Evolutionary conservation across 2,329 filamentous ascomycete species (phyloP).

Genomic region (Ophiocordyceps sinensis): DNA sequence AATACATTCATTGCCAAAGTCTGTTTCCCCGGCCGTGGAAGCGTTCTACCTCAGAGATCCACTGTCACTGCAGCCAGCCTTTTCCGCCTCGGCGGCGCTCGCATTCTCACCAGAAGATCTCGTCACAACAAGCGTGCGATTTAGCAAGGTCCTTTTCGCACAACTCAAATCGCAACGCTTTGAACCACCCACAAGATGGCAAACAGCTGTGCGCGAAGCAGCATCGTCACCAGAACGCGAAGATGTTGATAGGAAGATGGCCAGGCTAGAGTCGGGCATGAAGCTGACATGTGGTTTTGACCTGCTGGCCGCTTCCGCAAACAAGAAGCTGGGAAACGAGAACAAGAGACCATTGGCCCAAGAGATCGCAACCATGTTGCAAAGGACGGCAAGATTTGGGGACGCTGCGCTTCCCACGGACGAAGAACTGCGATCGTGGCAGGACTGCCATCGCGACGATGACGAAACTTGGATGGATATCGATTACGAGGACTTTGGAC

Average conservation of each 20-base stretch:
- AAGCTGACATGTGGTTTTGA: slow-evolving; percentile 86
- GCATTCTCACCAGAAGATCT: slow-evolving; percentile 65
- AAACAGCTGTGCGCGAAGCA: slow-evolving; percentile 10
- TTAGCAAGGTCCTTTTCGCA: slow-evolving; percentile 81
- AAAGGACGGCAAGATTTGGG: slow-evolving; percentile 62
- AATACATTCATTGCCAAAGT: slow-evolving; percentile 58
- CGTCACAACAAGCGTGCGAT: slow-evolving; percentile 63
- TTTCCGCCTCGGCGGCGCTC: slow-evolving; percentile 37
- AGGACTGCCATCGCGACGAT: slow-evolving; percentile 47
- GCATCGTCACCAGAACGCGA: neutral
- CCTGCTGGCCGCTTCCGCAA: slow-evolving; percentile 58
- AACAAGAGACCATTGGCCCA: slow-evolving; percentile 54
- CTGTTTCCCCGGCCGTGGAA: slow-evolving; percentile 73
- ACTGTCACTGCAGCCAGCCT: slow-evolving; percentile 54
- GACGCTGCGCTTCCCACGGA: slow-evolving; percentile 52
- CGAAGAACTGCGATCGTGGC: slow-evolving; percentile 60
- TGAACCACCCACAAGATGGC: slow-evolving; percentile 42
- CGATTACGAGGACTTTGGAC: slow-evolving; percentile 76
- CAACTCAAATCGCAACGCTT: slow-evolving; percentile 83
- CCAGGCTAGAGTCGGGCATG: slow-evolving; percentile 59
- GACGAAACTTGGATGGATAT: slow-evolving; percentile 89
- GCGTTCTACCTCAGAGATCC: slow-evolving; percentile 87
- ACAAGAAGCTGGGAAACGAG: slow-evolving; percentile 51
- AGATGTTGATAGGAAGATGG: slow-evolving; percentile 6
- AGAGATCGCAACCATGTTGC: slow-evolving; percentile 62